Evolutionary conservation across 495 filamentous ascomycete genomes (phyloP), one percentile per base, ranked within the genome.

Genomic region (Lasiosphaeria hispida): DNA sequence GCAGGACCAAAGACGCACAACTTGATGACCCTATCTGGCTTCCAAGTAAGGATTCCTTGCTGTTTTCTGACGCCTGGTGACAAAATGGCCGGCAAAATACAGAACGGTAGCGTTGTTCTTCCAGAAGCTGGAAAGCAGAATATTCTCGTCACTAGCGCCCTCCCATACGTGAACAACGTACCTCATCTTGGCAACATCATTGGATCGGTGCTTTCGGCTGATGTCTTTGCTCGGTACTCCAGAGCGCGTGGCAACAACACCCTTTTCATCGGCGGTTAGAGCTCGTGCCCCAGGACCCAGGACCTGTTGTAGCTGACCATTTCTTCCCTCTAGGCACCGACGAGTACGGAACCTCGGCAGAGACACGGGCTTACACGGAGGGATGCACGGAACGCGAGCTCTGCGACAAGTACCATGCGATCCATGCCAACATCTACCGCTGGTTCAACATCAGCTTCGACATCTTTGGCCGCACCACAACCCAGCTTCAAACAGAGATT

Each of bases 131-230:
- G 80, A 11, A 77, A 80, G 63, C 71, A 73, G 37, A 83, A 81
- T 62, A 67, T 82, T 43, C 72, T 88, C 23, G 78, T 87, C 39
- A 88, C 81, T 8, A 85, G 82, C 54, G 86, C 88, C 41, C 66
- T 91, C 36, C 89, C 90, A 40, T 97, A 97, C 68, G 92, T 96
- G 50, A 97, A 97, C 77, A 97, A 96, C 73, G 90, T 95, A 7
- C 94, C 93, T 50, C 93, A 96, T 74, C 79, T 96, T 65, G 92
- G 94, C 55, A 98, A 98, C 72, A 87, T 97, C 54, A 83, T 97
- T 52, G 94, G 94, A 54, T 90, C 86, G 61, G 91, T 96, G 38
- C 82, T 97, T 64, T 86, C 84, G 62, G 88, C 89, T 38, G 89
- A 92, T 73, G 64, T 59, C 43, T 95, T 90, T 66, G 75, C 67